Evolutionary conservation across 2,329 filamentous ascomycete species (phyloP).

Genomic region (Escovopsis sp.): DNA sequence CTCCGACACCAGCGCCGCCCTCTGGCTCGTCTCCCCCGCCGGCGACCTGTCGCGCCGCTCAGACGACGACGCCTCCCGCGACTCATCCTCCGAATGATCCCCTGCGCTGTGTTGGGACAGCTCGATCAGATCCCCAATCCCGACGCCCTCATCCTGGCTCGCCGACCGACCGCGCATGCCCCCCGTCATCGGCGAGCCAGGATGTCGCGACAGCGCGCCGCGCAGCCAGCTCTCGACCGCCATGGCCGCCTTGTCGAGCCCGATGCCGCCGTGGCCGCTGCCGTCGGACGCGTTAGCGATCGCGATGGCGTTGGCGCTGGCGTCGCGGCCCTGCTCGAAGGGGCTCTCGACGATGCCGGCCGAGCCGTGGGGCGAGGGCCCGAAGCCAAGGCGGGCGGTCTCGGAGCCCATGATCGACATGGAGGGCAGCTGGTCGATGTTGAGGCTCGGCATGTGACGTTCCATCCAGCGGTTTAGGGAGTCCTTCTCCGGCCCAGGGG

Average conservation of each 20-base stretch:
- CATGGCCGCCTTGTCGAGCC: constrained; percentile 70
- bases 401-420: constrained; percentile 50
- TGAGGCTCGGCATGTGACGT: constrained; percentile 66
- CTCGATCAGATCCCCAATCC: constrained; percentile 56
- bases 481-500: constrained; percentile 71
- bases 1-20: not conserved
- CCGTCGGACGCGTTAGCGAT: constrained; percentile 22
- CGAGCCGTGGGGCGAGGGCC: constrained; percentile 16
- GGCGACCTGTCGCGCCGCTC: not conserved
- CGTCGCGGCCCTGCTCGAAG: constrained; percentile 31
- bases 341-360: constrained; percentile 35
- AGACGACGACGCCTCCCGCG: not conserved
- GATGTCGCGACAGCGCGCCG: constrained; percentile 56
- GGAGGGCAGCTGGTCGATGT: constrained; percentile 51
- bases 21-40: not conserved
- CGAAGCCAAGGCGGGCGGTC: constrained; percentile 40
- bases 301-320: too few species aligned
- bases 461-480: constrained; percentile 71
- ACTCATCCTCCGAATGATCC: constrained; percentile 17
- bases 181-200: constrained; percentile 33
- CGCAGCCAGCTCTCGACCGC: constrained; percentile 84
- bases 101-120: constrained; percentile 46
- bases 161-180: constrained; percentile 19
- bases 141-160: constrained; percentile 19
- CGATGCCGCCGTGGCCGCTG: constrained; percentile 33